Evolutionary conservation across 2,329 filamentous ascomycete species (phyloP), one percentile per base, ranked within the genome.

Genomic region (Penicillium sp.): DNA sequence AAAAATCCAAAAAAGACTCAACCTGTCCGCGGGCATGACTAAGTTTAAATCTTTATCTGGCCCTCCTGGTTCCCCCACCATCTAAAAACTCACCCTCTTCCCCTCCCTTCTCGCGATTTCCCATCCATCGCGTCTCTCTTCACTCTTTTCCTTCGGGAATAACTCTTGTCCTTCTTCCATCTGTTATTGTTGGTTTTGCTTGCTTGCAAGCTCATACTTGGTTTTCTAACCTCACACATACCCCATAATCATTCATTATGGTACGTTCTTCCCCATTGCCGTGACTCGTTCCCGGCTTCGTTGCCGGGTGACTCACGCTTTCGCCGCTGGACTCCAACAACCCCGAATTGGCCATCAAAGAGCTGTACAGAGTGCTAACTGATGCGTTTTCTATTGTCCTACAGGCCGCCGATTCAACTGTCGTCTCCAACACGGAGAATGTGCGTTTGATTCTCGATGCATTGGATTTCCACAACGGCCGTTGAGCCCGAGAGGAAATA

Each of bases 401-500:
- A 52, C 54, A 78, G 76, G 73, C 73, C 71, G 76, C 76, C 70
- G 61, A 68, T 60, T 78, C 78, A 68, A 79, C 77, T 61, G 73
- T 75, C 70, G 62, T 81, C 74, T 81, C 79, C 73, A 79, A 79
- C 68, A 78, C 77, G 73, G 77, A 76, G 73, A 79, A 79, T 77
- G 77, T 79, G 72, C 74, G 77, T 78, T 73, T 67, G 67, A 69
- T 68, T 63, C 61, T 68, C 64, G 64, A 69, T 72, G 62, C 61
- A 65, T 68, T 67, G 64, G 62, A 67, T 68, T 71, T 71, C 65
- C 67, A 63, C 69, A 70, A 70, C 68, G 68, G 71, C 71, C 67
- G 55, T 66, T 65, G 65, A 70, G 66, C 68, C 65, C 65, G 62
- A 60, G 65, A 70, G 68, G 68, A 73, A 70, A 64, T 55, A 71